Percentiles rank a stretch among this genome's conserved stretches.
phyloP scores from a whole-genome alignment of 805 yeast genomes.

The Sungouiozyma ichnusensis region DNA sequence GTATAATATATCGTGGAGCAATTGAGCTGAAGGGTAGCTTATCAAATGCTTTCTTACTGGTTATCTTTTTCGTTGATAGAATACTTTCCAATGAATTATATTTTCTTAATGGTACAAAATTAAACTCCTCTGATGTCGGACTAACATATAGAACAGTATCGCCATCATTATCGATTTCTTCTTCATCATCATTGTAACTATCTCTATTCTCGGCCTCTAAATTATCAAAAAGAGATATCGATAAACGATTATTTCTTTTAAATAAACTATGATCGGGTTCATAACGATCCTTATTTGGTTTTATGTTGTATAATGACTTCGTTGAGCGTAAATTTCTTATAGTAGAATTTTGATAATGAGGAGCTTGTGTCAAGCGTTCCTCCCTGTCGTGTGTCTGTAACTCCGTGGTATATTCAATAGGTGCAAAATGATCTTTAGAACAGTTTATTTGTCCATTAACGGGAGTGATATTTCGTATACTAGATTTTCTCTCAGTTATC shows the following conservation, averaged over 20 bases:
- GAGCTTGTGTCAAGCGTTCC: too few relatives aligned
- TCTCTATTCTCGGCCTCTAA: neutral
- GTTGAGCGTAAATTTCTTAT: conserved; percentile 12
- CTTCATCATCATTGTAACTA: neutral
- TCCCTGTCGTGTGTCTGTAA: too few relatives aligned
- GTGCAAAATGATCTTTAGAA: neutral
- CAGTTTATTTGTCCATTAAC: neutral
- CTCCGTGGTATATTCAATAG: too few relatives aligned
- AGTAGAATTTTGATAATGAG: too few relatives aligned
- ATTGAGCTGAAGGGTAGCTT: conserved; percentile 3
- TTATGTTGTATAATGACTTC: conserved; percentile 18
- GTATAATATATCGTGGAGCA: neutral
- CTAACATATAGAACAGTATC: conserved; percentile 6
- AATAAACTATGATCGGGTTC: conserved; percentile 9
- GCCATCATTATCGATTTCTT: conserved; percentile 6
- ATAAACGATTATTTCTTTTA: conserved; percentile 27
- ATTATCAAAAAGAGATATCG: conserved; percentile 24
- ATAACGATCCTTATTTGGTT: neutral
- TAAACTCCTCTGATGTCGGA: neutral
- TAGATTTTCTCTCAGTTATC: conserved; percentile 13
- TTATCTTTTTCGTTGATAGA: conserved; percentile 11
- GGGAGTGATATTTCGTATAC: neutral
- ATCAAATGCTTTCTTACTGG: conserved; percentile 1
- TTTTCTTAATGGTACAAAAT: conserved; percentile 17
- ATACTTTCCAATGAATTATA: conserved; percentile 29